Evolutionary conservation across 2,329 filamentous ascomycete species (phyloP), one percentile per base, ranked within the genome.

Genomic region (Exophiala calicioides): DNA sequence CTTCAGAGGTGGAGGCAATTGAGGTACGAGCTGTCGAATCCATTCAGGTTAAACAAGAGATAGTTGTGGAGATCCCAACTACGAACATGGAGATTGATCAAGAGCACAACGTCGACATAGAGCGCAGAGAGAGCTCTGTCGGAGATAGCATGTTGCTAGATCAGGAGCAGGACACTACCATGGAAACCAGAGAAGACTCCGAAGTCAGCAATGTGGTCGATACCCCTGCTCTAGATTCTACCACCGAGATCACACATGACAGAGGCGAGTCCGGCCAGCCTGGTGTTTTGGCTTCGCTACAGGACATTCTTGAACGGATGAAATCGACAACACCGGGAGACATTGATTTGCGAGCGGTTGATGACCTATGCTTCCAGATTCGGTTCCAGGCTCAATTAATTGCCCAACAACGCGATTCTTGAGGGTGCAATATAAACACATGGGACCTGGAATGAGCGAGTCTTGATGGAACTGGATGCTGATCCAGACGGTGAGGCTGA

Each of bases 321-420:
- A 52, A 50, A 33, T 50, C 40, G 7, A 31, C 19, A 6, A 27
- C 24, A 9, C 15, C 42, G 12, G 42, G 19, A 20, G 34, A 47
- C 12, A 32, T 56, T 23, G 50, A 52, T 37, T 31, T 58, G 30
- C 49, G 55, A 26, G 33, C 42, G 2, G 43, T 58, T 26, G 55
- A 56, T 34, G 55, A 58, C 29, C 24, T 58, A 18, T 56, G 53
- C 26, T 58, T 56, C 27, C 47, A 58, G 16, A 58, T 58, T 33
- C 50, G 53, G 9, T 54, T 48, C 27, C 47, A 54, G 29, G 55
- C 55, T 23, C 53, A 54, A 33, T 20, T 51, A 10, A 23, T 52
- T 16, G 23, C 43, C 37, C 52, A 53, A 30, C 37, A 24, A 10
- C 30, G 35, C 10, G 31, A 10, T 21, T 20, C 10, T 26, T 34